Base-by-base conservation (phyloP, 1,284 basidiomycete species). In the Leccinum ponderosum region DNA sequence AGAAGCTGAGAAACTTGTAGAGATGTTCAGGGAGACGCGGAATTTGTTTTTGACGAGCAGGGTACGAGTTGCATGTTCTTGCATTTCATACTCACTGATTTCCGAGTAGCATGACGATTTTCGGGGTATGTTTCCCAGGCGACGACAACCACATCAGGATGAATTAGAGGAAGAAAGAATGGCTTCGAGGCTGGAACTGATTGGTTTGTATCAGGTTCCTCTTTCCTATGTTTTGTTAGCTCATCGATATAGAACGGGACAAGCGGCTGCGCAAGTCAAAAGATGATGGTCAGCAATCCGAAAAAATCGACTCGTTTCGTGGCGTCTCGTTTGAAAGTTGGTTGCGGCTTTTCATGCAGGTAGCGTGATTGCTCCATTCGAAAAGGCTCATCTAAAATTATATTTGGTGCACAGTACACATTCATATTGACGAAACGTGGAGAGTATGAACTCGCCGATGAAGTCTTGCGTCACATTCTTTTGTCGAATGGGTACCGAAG, bases 251-350 rank as follows among this genome's bases (percentile, higher is more conserved):
- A 87, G 85, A 85, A 63, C 80, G 81, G 12, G 84, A 57, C 47
- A 80, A 77, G 27, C 66, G 70, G 62, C 64, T 76, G 25, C 73
- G 76, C 55, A 77, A 75, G 57, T 67, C 76, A 42, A 78, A 76
- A 70, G 75, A 76, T 60, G 74, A 74, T 20, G 67, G 62, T 65
- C 71, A 51, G 64, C 77, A 60, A 51, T 39, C 64, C 1, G 75
- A 75, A 11, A 82, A 52, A 33, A 81, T 87, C 1, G 79, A 85
- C 55, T 77, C 83, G 1, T 98, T 97, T 74, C 87, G 95, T 6
- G 91, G 92, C 0, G 81, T 97, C n/a, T 81, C 81, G 2, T 92
- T 95, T 65, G 89, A 92, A 61, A 87, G 93, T 56, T 98, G 97
- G 97, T 75, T 97, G 55, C 79, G 81, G 3, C 72, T 98, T 20